Evolutionary conservation across 768 basidiomycete species (phyloP).

Genomic region (Auricularia auricula-judae): DNA sequence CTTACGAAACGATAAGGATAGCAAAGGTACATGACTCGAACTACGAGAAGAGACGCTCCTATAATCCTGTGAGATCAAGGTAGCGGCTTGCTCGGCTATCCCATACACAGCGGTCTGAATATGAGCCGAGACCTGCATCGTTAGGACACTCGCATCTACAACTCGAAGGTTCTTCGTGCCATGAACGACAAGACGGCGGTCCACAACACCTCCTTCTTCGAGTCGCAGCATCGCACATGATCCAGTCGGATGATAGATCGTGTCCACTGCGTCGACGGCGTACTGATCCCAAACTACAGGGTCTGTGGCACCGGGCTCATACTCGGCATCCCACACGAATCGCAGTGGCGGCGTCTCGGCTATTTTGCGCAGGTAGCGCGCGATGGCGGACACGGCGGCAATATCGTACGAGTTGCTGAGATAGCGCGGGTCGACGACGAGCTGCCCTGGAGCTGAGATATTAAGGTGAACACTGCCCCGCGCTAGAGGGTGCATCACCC

Average conservation of each 20-base stretch:
- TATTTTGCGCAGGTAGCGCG: slow-evolving; percentile 49
- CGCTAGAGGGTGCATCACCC: not conserved
- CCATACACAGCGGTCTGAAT: slow-evolving; percentile 23
- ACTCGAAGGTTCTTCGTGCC: slow-evolving; percentile 13
- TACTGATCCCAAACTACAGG: slow-evolving; percentile 47
- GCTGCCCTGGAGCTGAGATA: slow-evolving; percentile 21
- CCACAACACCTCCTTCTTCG: slow-evolving; percentile 43
- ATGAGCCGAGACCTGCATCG: slow-evolving; percentile 33
- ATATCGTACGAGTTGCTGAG: slow-evolving; percentile 25
- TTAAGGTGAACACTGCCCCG: slow-evolving; percentile 16
- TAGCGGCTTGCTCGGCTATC: slow-evolving; percentile 38
- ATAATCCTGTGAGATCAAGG: slow-evolving; percentile 19
- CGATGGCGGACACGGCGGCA: slow-evolving; percentile 40
- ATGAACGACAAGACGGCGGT: slow-evolving; percentile 30
- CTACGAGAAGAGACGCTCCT: too few relatives aligned
- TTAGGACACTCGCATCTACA: slow-evolving; percentile 12
- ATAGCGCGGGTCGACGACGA: slow-evolving; percentile 34
- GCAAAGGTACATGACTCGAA: too few relatives aligned
- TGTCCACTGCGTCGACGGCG: slow-evolving; percentile 9
- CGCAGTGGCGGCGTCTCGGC: slow-evolving; percentile 41
- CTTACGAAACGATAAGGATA: too few relatives aligned
- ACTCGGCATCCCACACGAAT: slow-evolving; percentile 31
- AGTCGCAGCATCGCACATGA: slow-evolving; percentile 49
- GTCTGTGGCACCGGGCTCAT: slow-evolving; percentile 37
- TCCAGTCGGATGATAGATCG: slow-evolving; percentile 43